phyloP scores from a whole-genome alignment of 2,329 filamentous ascomycete genomes.

The Botrytis hyacinthi region DNA sequence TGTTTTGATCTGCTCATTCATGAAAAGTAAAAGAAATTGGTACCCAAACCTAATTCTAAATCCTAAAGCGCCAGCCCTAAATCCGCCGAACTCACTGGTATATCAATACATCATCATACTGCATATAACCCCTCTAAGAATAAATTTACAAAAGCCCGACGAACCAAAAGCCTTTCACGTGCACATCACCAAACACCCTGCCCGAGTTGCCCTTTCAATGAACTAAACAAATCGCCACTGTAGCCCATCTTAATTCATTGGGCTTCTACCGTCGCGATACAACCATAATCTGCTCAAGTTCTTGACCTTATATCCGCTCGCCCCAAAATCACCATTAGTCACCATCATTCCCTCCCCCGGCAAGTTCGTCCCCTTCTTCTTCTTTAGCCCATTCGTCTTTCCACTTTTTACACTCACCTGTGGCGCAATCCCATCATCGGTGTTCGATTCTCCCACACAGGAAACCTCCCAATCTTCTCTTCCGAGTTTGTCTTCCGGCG shows the following conservation, averaged over 20 bases:
- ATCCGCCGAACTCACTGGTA: neutral
- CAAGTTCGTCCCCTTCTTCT: conserved; percentile 23
- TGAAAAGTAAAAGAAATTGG: neutral
- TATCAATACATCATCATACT: neutral
- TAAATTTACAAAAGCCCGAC: neutral
- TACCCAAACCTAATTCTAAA: neutral
- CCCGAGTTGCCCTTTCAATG: neutral
- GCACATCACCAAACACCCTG: neutral
- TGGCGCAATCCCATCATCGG: conserved; percentile 46
- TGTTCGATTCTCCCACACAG: conserved; percentile 30
- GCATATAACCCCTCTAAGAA: neutral
- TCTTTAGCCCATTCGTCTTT: conserved; percentile 25
- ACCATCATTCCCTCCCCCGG: conserved; percentile 19
- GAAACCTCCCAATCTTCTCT: conserved; percentile 17
- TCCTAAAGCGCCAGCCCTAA: neutral
- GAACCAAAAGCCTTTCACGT: neutral
- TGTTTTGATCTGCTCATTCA: neutral
- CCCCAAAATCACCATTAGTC: neutral
- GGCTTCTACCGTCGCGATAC: conserved; percentile 59
- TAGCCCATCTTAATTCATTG: conserved; percentile 36
- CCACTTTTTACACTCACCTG: conserved; percentile 10
- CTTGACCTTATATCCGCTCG: conserved; percentile 50
- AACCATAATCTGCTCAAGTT: conserved; percentile 62
- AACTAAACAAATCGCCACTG: neutral
- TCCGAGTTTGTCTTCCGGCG: neutral